These are phyloP conservation scores for Cyclocybe cylindracea DNA, from an alignment of 768 basidiomycete species.

Conservation along the genomic window DNA sequence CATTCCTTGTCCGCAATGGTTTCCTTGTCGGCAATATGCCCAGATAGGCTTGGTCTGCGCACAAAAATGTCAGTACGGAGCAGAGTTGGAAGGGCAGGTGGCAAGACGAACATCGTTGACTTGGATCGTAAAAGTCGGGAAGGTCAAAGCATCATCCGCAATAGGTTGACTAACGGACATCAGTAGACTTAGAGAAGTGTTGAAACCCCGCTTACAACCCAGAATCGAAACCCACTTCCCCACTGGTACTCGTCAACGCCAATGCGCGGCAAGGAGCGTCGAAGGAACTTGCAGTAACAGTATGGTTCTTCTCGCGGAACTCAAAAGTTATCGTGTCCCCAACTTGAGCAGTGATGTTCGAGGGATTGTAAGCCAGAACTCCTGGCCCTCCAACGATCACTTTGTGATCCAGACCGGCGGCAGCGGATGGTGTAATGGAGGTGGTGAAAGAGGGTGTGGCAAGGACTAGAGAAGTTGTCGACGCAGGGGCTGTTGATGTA, in stretches of 20 bases:
- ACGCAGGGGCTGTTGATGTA: conserved; percentile 29
- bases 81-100: neutral
- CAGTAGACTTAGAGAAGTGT: neutral
- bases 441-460: conserved; percentile 27
- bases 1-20: conserved; percentile 61
- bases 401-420: conserved; percentile 33
- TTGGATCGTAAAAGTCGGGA: conserved; percentile 53
- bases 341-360: conserved; percentile 45
- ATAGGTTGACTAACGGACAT: conserved; percentile 45
- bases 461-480: conserved; percentile 24
- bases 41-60: conserved; percentile 52
- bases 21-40: conserved; percentile 52
- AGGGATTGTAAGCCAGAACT: conserved; percentile 38
- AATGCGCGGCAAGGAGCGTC: conserved; percentile 44
- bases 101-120: conserved; percentile 49
- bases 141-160: conserved; percentile 36
- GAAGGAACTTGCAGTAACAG: conserved; percentile 43
- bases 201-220: conserved; percentile 36
- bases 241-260: conserved; percentile 42
- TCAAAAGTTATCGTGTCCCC: conserved; percentile 53
- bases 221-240: conserved; percentile 44
- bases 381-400: conserved; percentile 44
- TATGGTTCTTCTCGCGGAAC: conserved; percentile 52
- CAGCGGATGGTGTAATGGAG: conserved; percentile 25
- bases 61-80: conserved; percentile 1